Conservation (phyloP, 441 rosid genomes). For the Biscutella auriculata region DNA sequence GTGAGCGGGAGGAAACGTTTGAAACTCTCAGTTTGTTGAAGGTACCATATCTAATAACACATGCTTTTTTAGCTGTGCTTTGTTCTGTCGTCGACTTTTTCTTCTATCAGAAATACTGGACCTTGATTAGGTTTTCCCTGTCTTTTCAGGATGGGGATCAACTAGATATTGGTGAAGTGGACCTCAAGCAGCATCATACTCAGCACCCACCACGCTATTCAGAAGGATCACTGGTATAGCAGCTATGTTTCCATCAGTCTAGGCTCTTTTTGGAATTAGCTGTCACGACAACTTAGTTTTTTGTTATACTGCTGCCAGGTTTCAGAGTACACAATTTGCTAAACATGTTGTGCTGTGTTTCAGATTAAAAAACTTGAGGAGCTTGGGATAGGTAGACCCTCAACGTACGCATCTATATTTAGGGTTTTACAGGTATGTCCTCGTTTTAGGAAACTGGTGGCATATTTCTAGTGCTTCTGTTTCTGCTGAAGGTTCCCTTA, state of each 20-base stretch:
- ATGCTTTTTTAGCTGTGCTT: neutral
- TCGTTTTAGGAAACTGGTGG: neutral
- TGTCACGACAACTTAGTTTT: neutral
- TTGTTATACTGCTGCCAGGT: neutral
- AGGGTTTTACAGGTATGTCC: constrained; percentile 72
- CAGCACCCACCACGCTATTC: constrained; percentile 81
- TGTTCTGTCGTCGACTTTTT: neutral
- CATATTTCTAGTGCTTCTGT: neutral
- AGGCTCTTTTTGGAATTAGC: neutral
- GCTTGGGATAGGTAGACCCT: constrained; percentile 98
- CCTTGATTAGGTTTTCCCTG: neutral
- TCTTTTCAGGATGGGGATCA: constrained; percentile 55
- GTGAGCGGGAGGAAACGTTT: constrained; percentile 37
- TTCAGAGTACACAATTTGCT: neutral
- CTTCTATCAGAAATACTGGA: neutral
- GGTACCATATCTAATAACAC: no score
- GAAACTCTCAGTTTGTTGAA: constrained; percentile 46
- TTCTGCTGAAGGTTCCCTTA: neutral
- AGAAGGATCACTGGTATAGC: constrained; percentile 80
- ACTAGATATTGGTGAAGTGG: constrained; percentile 41
- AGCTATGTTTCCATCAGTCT: constrained; percentile 6
- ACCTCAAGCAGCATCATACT: constrained; percentile 72
- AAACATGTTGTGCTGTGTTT: constrained; percentile 18
- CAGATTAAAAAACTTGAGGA: constrained; percentile 96
- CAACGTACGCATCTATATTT: constrained; percentile 84